phyloP scores from a whole-genome alignment of 1,284 basidiomycete genomes.

The Limonomyces culmigenus region DNA sequence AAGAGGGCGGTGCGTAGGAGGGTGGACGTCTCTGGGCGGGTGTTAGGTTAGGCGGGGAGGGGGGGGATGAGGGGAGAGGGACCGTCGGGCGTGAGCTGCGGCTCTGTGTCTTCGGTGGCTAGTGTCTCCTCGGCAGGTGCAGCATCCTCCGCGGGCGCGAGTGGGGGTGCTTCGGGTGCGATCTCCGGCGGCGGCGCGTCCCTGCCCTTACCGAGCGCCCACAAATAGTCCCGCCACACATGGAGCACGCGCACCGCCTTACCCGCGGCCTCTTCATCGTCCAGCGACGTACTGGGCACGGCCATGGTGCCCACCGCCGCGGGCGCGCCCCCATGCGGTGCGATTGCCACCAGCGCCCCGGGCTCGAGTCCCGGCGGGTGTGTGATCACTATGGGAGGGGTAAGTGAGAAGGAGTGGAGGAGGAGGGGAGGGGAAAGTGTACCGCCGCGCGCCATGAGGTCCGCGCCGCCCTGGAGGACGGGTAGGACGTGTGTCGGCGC shows the following conservation, averaged over 20 bases:
- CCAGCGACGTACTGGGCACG: too few relatives aligned
- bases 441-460: conserved; percentile 72
- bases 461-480: conserved; percentile 50
- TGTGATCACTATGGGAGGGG: not conserved
- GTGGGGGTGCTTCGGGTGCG: conserved; percentile 9
- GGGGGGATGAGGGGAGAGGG: conserved; percentile 44
- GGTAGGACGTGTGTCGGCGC: conserved; percentile 50
- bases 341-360: too few relatives aligned
- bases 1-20: too few relatives aligned
- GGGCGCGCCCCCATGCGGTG: too few relatives aligned
- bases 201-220: conserved; percentile 46
- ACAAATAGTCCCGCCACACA: conserved; percentile 55
- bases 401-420: conserved; percentile 1
- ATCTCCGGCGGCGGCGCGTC: conserved; percentile 36
- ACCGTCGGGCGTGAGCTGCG: conserved; percentile 7
- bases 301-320: too few relatives aligned
- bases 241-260: conserved; percentile 59
- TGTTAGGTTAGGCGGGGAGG: conserved; percentile 28
- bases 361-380: too few relatives aligned
- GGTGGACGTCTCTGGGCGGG: too few relatives aligned
- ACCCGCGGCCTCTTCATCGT: conserved; percentile 36
- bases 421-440: conserved; percentile 12
- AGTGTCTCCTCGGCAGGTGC: conserved; percentile 7
- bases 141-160: conserved; percentile 8
- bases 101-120: not conserved